phyloP scores from a whole-genome alignment of 345 rosid species.

The Populus euphratica region DNA sequence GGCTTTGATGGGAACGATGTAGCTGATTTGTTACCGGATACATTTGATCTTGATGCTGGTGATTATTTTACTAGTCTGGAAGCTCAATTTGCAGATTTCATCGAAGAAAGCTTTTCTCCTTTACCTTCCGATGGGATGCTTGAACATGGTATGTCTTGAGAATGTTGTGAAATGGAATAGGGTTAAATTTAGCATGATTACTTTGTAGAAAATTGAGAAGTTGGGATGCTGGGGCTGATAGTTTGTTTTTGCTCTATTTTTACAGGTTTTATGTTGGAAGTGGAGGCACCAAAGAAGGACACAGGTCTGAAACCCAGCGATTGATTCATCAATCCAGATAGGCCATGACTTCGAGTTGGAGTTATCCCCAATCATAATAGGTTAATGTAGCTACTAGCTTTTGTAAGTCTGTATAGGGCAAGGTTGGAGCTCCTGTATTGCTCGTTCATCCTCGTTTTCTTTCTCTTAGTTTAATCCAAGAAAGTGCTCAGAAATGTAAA shows the following conservation, averaged over 20 bases:
- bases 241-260: neutral
- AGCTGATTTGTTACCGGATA: conserved; percentile 58
- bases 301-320: conserved; percentile 36
- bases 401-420: conserved; percentile 39
- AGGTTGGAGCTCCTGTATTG: conserved; percentile 36
- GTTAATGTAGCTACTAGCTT: conserved; percentile 33
- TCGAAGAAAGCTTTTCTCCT: conserved; percentile 11
- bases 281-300: conserved; percentile 22
- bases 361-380: conserved; percentile 19
- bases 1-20: conserved; percentile 23
- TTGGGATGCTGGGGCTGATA: neutral
- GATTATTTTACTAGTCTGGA: conserved; percentile 47
- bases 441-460: conserved; percentile 36
- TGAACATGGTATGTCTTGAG: conserved; percentile 11
- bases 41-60: conserved; percentile 56
- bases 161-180: neutral
- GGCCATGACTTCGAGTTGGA: conserved; percentile 15
- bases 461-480: conserved; percentile 26
- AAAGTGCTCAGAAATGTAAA: conserved; percentile 21
- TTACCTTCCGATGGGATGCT: conserved; percentile 10
- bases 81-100: conserved; percentile 43
- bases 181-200: neutral
- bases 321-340: conserved; percentile 25
- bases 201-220: too few relatives aligned
- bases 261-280: conserved; percentile 36